These are phyloP conservation scores for Borovskyia barvae DNA, from an alignment of 208 protist genomes.

Conservation along the genomic window DNA sequence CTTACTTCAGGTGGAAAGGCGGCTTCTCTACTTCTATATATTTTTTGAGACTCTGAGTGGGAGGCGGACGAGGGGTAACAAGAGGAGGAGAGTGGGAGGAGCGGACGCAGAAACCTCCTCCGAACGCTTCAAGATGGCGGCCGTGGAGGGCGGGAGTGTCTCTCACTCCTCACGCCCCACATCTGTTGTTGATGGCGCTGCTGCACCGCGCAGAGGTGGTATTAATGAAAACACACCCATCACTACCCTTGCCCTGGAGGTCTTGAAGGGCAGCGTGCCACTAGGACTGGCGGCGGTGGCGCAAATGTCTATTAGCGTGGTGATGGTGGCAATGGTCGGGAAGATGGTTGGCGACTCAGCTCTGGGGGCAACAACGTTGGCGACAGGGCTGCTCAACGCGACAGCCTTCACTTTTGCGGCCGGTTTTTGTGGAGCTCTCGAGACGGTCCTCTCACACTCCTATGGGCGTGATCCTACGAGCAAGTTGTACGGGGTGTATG, in stretches of 20 bases:
- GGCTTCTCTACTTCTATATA: background rate
- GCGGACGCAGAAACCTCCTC: background rate
- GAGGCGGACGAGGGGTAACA: background rate
- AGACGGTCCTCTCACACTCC: constrained; percentile 75
- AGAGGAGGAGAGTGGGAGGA: no score
- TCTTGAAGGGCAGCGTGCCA: constrained; percentile 48
- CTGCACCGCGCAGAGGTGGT: background rate
- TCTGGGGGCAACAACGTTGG: constrained; percentile 64
- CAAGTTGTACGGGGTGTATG: constrained; percentile 75
- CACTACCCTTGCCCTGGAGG: constrained; percentile 19
- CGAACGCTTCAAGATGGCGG: background rate
- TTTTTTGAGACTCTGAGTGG: background rate
- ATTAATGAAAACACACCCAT: constrained; percentile 24
- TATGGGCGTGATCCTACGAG: constrained; percentile 69
- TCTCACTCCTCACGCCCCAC: no score
- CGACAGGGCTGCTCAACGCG: constrained; percentile 75
- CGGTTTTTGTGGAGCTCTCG: constrained; percentile 69
- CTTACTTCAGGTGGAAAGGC: no score
- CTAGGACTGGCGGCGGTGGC: constrained; percentile 57
- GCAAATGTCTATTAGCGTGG: constrained; percentile 56
- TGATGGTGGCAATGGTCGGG: constrained; percentile 56
- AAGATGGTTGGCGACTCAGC: constrained; percentile 42
- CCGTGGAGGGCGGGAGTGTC: no score
- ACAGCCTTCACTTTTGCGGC: constrained; percentile 63
- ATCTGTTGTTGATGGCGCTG: no score